A percentile compares a stretch with the other conserved stretches of the same genome.
Evolutionary conservation across 345 rosid species (phyloP).

Genomic region (Arabis alpina): DNA sequence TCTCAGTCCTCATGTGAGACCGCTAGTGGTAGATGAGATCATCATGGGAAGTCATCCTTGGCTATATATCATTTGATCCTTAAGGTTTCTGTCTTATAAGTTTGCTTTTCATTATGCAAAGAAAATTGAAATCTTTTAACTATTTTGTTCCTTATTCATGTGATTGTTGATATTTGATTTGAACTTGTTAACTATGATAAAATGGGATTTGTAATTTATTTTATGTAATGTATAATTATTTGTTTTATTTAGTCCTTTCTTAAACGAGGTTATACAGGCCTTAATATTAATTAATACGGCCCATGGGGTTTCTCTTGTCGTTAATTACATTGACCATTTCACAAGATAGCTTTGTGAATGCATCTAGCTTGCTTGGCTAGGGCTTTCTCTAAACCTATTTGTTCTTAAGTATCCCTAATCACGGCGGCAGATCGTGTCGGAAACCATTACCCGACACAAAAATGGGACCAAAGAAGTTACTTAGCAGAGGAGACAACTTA

Average conservation of each 20-base stretch:
- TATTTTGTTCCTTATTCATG: background rate
- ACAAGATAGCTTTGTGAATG: no score
- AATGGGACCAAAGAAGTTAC: no score
- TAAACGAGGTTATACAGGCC: no score
- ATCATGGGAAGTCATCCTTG: constrained; percentile 87
- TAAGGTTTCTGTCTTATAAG: constrained; percentile 4
- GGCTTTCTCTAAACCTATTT: no score
- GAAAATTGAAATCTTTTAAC: constrained; percentile 14
- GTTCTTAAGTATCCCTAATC: no score
- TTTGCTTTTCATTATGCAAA: constrained; percentile 19
- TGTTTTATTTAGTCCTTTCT: background rate
- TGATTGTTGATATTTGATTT: constrained; percentile 8
- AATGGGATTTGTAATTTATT: background rate
- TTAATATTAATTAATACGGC: no score
- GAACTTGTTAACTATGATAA: constrained; percentile 3
- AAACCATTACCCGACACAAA: no score
- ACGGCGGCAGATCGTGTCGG: no score
- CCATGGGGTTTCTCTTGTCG: no score
- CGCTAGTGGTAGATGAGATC: constrained; percentile 31
- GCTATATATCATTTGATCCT: constrained; percentile 43
- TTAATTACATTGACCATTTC: no score
- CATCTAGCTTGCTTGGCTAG: no score
- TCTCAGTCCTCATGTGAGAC: constrained; percentile 43
- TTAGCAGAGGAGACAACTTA: no score
- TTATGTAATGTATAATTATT: constrained; percentile 3